Conservation (phyloP, 306 rosid genomes). For the Sicyos edulis region DNA sequence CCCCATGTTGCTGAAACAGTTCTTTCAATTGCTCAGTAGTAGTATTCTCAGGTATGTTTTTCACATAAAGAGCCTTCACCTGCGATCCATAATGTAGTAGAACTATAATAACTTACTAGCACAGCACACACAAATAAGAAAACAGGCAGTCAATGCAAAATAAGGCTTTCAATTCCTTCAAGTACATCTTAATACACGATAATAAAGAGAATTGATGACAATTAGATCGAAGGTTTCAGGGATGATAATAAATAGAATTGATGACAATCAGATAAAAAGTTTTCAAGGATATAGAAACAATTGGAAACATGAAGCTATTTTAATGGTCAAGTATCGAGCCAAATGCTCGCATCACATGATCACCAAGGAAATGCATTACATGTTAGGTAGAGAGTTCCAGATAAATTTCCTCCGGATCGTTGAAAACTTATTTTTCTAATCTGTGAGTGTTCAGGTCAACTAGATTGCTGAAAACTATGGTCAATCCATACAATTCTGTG, state of each 20-base stretch:
- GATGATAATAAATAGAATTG: not conserved
- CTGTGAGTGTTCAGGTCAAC: too few relatives aligned
- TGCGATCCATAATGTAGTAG: conserved; percentile 26
- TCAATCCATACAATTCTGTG: not conserved
- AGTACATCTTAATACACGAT: not conserved
- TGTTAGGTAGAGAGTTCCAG: not conserved
- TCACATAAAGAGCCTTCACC: conserved; percentile 98
- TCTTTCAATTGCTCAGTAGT: conserved; percentile 84
- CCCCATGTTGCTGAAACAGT: conserved; percentile 78
- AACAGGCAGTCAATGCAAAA: not conserved
- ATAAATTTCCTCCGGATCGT: not conserved
- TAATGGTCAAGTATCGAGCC: not conserved
- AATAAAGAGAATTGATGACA: not conserved
- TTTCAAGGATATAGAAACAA: not conserved
- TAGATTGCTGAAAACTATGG: too few relatives aligned
- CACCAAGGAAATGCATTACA: not conserved
- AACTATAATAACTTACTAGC: not conserved
- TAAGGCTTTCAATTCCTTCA: not conserved
- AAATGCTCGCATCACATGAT: not conserved
- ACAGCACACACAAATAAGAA: not conserved
- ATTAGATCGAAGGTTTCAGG: not conserved
- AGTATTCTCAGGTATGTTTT: conserved; percentile 92
- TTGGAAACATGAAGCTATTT: not conserved
- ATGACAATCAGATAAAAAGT: too few relatives aligned
- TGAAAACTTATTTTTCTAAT: too few relatives aligned